Conservation (phyloP, 225 moss, liverwort and hornwort species). For the Lunularia cruciata region DNA sequence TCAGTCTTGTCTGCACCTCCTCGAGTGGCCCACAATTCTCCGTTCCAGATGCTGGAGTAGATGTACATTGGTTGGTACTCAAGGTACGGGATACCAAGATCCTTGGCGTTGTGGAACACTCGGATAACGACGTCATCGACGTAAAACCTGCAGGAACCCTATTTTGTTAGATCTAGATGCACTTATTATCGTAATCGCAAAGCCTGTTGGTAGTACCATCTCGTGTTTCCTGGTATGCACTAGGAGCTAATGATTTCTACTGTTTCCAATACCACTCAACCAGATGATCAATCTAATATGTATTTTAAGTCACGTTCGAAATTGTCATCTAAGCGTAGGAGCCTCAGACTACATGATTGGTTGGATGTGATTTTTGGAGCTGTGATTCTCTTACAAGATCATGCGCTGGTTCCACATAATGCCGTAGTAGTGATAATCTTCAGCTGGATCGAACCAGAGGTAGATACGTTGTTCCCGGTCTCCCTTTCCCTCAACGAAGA, state of each 20-base stretch:
- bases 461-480: slow-evolving; percentile 42
- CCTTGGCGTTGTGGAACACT: slow-evolving; percentile 58
- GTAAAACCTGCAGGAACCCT: slow-evolving; percentile 47
- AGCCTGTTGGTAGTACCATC: too few species aligned
- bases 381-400: slow-evolving; percentile 39
- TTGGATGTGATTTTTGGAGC: too few species aligned
- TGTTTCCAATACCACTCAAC: neutral
- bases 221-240: too few species aligned
- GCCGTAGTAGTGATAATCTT: slow-evolving; percentile 51
- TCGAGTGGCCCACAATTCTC: slow-evolving; percentile 59
- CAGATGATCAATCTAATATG: neutral
- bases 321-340: too few species aligned
- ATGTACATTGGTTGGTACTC: slow-evolving; percentile 67
- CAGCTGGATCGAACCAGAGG: slow-evolving; percentile 51
- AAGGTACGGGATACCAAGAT: slow-evolving; percentile 57
- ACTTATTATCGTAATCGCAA: too few species aligned
- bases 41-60: slow-evolving; percentile 73
- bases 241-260: neutral
- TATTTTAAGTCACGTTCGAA: neutral
- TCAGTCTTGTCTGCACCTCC: slow-evolving; percentile 57
- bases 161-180: neutral
- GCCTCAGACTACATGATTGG: too few species aligned
- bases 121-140: slow-evolving; percentile 61
- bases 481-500: slow-evolving; percentile 2
- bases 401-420: slow-evolving; percentile 56